Evolutionary conservation across 2,329 filamentous ascomycete species (phyloP), one percentile per base, ranked within the genome.

Genomic region (Allantophomopsis cytisporea): DNA sequence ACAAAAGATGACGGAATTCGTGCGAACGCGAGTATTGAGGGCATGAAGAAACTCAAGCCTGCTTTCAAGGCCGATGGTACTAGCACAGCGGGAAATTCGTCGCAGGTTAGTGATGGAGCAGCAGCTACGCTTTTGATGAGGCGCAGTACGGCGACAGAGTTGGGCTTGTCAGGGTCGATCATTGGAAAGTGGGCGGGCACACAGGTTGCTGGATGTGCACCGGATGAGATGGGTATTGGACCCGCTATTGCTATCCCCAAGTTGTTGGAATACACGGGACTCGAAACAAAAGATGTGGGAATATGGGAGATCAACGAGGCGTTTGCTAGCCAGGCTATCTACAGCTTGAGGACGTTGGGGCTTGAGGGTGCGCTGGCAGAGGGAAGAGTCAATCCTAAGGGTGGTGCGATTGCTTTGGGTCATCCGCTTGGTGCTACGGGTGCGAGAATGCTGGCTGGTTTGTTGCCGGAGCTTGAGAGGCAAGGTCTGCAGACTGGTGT

Each of bases 251-350:
- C 85, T 0, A 89, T 95, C 39, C 88, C 88, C 6, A 83, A 80
- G 56, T 67, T 94, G 15, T 67, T 95, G n/a, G 58, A 65, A 14
- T 73, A 75, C 44, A 72, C 80, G 2, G 84, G 79, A 1, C 57
- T 95, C 12, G 55, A 62, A 34, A 78, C 65, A 11, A 65, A 68
- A 2, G 85, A 95, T 42, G 74, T 96, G 0, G 72, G 80, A 30
- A 66, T 91, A 8, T 95, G 87, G 87, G 88, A 95, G 66, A 82
- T 95, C 60, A 95, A 95, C 59, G 88, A 95, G 71, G 76, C 76
- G 6, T 80, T 80, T 59, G 76, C 76, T 2, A 76, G 71, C 50
- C 76, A 80, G 60, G 66, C 73, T 1, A 60, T 81, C 5, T 70
- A 94, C 61, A 88, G 81, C 50, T 62, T 89, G 35, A 65, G 85